Percentiles rank a stretch among this genome's conserved stretches.
These are phyloP conservation scores for Allantophomopsis cytisporea DNA, from an alignment of 2,329 filamentous ascomycete species.

Conservation along the genomic window DNA sequence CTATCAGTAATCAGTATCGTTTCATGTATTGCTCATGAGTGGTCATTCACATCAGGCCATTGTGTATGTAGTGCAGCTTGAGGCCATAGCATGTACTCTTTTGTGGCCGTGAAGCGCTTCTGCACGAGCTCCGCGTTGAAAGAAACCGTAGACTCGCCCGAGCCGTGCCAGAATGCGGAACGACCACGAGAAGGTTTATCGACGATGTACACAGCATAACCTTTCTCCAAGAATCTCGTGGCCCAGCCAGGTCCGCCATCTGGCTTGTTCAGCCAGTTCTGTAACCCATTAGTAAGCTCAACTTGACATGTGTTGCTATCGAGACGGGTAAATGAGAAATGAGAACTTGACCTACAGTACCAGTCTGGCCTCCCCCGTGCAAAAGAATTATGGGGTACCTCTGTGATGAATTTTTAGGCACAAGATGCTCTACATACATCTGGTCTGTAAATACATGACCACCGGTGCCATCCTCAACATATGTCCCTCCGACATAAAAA, in stretches of 20 bases:
- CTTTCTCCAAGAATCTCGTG: conserved; percentile 27
- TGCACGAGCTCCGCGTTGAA: background rate
- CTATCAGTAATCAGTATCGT: conserved; percentile 1
- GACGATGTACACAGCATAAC: conserved; percentile 29
- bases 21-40: background rate
- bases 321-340: background rate
- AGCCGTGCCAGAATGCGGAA: background rate
- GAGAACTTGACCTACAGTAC: conserved; percentile 8
- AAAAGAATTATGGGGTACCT: conserved; percentile 13
- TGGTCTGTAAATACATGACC: conserved; percentile 19
- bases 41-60: conserved; percentile 16
- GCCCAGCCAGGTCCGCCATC: conserved; percentile 32
- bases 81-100: background rate
- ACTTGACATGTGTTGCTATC: background rate
- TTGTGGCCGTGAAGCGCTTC: background rate
- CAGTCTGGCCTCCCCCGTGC: conserved; percentile 11
- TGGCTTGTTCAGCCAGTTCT: conserved; percentile 32
- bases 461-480: conserved; percentile 5
- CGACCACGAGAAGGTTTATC: conserved; percentile 13
- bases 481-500: conserved; percentile 14
- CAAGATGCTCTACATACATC: conserved; percentile 38
- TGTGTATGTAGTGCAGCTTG: conserved; percentile 23
- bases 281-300: background rate
- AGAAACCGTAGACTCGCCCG: background rate
- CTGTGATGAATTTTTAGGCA: conserved; percentile 12